Conservation (phyloP, 176 grass and related monocot species). For the Rhynchospora pubera region DNA sequence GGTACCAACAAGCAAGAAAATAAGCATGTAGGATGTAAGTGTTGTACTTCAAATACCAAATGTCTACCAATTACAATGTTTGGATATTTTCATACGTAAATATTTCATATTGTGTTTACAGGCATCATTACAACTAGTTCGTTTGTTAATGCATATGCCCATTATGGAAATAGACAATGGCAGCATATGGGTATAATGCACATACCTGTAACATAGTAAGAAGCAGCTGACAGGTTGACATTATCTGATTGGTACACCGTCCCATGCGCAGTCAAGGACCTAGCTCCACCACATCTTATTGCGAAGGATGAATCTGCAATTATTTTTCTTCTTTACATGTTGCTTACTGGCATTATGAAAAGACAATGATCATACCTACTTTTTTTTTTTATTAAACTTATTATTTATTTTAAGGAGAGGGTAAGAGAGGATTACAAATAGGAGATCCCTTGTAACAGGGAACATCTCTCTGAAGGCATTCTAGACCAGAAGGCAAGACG, state of each 20-base stretch:
- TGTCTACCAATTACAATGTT: not conserved
- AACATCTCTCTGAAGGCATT: slow-evolving; percentile 52
- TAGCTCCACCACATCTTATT: slow-evolving; percentile 47
- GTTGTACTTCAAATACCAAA: not conserved
- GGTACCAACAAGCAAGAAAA: not conserved
- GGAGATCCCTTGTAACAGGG: slow-evolving; percentile 51
- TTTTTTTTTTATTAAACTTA: not conserved
- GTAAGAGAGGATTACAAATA: slow-evolving; percentile 31
- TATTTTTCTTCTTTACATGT: not conserved
- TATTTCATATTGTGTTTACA: slow-evolving; percentile 23
- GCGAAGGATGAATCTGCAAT: slow-evolving; percentile 59
- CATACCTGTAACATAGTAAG: slow-evolving; percentile 38
- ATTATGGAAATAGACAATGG: not conserved
- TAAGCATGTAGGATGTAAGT: not conserved
- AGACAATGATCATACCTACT: not conserved
- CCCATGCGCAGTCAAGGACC: slow-evolving; percentile 38
- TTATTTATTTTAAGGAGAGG: not conserved
- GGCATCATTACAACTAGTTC: slow-evolving; percentile 1
- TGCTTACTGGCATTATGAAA: not conserved
- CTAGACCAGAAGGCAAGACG: slow-evolving; percentile 42
- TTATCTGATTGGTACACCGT: slow-evolving; percentile 42
- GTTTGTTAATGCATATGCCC: not conserved
- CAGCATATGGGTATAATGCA: not conserved
- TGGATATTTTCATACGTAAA: not conserved
- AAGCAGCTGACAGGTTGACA: slow-evolving; percentile 31